Evolutionary conservation across 257 asterid species (phyloP).

Genomic region (Jacaranda copaia): DNA sequence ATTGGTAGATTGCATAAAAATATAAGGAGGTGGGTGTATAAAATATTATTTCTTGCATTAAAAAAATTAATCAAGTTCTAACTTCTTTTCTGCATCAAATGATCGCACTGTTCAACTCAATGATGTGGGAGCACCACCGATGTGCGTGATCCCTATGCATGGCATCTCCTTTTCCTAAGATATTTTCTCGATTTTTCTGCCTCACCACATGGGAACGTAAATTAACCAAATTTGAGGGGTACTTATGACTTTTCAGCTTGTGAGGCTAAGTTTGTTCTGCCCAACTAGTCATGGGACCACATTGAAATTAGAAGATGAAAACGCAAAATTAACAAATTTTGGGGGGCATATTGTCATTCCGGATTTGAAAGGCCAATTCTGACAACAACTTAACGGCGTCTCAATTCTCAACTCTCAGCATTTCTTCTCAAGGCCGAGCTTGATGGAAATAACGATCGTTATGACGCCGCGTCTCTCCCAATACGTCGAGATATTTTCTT

Average conservation of each 20-base stretch:
- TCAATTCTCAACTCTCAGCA: background rate
- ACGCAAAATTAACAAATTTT: too few species aligned
- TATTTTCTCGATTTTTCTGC: slow-evolving; percentile 34
- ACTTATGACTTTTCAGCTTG: background rate
- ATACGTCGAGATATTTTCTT: slow-evolving; percentile 39
- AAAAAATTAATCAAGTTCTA: too few species aligned
- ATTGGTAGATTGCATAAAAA: background rate
- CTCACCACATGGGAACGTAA: slow-evolving; percentile 23
- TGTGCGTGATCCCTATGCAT: background rate
- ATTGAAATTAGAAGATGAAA: background rate
- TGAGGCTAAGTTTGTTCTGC: slow-evolving; percentile 15
- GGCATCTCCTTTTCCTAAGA: background rate
- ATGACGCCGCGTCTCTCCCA: slow-evolving; percentile 35
- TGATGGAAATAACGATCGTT: slow-evolving; percentile 15
- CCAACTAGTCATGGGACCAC: slow-evolving; percentile 7
- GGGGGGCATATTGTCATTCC: slow-evolving; percentile 17
- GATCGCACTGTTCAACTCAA: too few species aligned
- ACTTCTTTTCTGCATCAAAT: too few species aligned
- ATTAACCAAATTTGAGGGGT: background rate
- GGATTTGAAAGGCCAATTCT: background rate
- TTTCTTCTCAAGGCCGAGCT: background rate
- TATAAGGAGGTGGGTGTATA: too few species aligned
- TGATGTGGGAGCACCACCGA: background rate
- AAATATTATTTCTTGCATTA: background rate
- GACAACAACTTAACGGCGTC: slow-evolving; percentile 36